Percentiles rank a stretch among this genome's conserved stretches.
Evolutionary conservation across 768 basidiomycete species (phyloP).

Genomic region (Tephrocybe rancida): DNA sequence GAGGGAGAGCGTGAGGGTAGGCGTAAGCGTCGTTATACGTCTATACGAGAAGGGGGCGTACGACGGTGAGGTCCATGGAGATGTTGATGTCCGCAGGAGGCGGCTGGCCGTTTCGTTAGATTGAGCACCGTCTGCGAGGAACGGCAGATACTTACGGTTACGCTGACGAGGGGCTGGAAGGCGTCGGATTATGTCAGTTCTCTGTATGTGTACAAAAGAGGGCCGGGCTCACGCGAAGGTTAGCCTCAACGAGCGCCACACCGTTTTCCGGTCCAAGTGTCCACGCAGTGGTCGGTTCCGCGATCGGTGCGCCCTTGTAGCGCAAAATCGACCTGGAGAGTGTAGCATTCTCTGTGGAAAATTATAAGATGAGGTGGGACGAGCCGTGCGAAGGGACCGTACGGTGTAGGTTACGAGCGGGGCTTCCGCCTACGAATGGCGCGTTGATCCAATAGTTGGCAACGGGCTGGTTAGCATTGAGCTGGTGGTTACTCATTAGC

Average conservation of each 20-base stretch:
- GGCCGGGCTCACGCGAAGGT: conserved; percentile 16
- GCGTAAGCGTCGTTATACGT: too few relatives aligned
- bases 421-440: conserved; percentile 32
- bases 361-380: too few relatives aligned
- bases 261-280: conserved; percentile 19
- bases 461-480: conserved; percentile 43
- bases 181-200: too few relatives aligned
- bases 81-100: conserved; percentile 29
- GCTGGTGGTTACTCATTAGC: conserved; percentile 10
- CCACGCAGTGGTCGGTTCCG: conserved; percentile 32
- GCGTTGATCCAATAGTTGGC: conserved; percentile 51
- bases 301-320: conserved; percentile 34
- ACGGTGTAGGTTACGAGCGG: conserved; percentile 33
- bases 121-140: not conserved
- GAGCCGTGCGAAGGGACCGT: conserved; percentile 6
- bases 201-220: too few relatives aligned
- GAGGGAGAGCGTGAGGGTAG: not conserved
- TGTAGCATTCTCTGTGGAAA: conserved; percentile 24
- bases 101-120: conserved; percentile 8
- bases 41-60: too few relatives aligned
- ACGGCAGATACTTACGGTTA: not conserved
- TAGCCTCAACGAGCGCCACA: conserved; percentile 13
- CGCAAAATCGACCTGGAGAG: conserved; percentile 32
- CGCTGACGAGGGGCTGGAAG: conserved; percentile 12
- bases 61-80: conserved; percentile 24